Conservation (phyloP, 2,329 filamentous ascomycete genomes). For the Aspergillus tanneri region DNA sequence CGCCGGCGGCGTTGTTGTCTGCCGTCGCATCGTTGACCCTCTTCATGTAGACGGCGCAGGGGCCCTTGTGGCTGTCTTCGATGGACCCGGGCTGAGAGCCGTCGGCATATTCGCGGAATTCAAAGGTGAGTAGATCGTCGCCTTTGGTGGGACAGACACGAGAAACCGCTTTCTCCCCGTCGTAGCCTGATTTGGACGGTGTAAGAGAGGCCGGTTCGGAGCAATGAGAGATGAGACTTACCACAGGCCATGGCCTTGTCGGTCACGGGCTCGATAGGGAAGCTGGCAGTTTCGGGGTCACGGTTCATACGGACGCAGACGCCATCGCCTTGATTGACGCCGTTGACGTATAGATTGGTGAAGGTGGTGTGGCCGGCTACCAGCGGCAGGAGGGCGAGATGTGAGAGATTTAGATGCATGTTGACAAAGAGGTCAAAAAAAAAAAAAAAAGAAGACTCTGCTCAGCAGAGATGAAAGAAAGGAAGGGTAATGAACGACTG, state of each 20-base stretch:
- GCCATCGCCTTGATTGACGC: conserved; percentile 65
- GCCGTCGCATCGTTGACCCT: conserved; percentile 58
- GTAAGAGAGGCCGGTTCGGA: too few species aligned
- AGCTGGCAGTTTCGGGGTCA: conserved; percentile 53
- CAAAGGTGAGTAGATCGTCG: conserved; percentile 62
- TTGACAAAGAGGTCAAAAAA: not conserved
- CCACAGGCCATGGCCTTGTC: conserved; percentile 70
- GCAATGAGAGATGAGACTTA: conserved; percentile 39
- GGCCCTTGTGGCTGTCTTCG: conserved; percentile 63
- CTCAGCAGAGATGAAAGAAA: not conserved
- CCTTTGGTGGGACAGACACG: conserved; percentile 50
- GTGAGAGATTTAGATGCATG: conserved; percentile 9
- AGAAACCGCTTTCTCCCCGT: conserved; percentile 50
- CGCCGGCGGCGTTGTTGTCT: conserved; percentile 55
- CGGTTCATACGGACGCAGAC: conserved; percentile 68
- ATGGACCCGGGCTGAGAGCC: conserved; percentile 56
- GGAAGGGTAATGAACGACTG: not conserved
- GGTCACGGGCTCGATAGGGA: conserved; percentile 58
- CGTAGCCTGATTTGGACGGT: conserved; percentile 37
- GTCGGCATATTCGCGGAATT: conserved; percentile 64
- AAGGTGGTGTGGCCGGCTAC: conserved; percentile 57
- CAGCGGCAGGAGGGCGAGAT: conserved; percentile 7
- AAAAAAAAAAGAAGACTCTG: conserved; percentile 2
- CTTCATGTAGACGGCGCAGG: conserved; percentile 73
- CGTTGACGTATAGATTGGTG: conserved; percentile 63